Percentiles rank a stretch among this genome's conserved stretches.
Conservation (phyloP, 495 filamentous ascomycete species). For the Neurospora tetrasperma region DNA sequence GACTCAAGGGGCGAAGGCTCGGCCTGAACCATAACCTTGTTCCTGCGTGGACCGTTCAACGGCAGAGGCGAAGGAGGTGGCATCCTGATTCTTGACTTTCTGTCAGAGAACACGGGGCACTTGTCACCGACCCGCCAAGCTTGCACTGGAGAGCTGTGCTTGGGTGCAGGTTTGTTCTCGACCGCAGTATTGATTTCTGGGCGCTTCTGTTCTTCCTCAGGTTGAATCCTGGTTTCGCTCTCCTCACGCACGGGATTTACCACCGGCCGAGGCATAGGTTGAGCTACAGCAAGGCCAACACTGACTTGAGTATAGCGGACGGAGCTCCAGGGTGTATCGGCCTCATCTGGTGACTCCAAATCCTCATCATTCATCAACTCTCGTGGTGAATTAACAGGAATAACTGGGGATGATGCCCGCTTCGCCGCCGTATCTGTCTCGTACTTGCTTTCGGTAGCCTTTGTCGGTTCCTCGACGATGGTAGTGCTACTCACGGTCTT, state of each 20-base stretch:
- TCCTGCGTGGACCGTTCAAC: constrained; percentile 25
- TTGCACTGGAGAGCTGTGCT: constrained; percentile 31
- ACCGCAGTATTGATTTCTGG: not conserved
- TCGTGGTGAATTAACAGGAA: constrained; percentile 9
- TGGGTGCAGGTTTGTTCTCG: not conserved
- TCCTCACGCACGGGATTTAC: not conserved
- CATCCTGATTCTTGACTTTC: constrained; percentile 32
- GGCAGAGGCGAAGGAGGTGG: constrained; percentile 40
- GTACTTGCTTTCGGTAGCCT: not conserved
- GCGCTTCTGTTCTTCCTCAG: constrained; percentile 1
- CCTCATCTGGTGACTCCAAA: constrained; percentile 17
- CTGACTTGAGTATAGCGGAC: constrained; percentile 30
- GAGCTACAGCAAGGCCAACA: constrained; percentile 20
- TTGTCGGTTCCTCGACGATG: constrained; percentile 21
- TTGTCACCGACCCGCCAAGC: constrained; percentile 39
- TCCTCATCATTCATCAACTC: not conserved
- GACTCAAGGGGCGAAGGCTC: constrained; percentile 42
- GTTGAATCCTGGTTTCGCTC: not conserved
- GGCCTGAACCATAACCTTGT: constrained; percentile 23
- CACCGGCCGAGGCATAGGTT: not conserved
- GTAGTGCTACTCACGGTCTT: constrained; percentile 29
- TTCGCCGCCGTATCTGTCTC: constrained; percentile 16
- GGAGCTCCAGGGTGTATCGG: constrained; percentile 30
- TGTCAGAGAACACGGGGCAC: constrained; percentile 42
- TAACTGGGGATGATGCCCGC: constrained; percentile 29